These are phyloP conservation scores for Cyclostephanos tholiformis DNA, from an alignment of 108 stramenopile genomes.

Conservation along the genomic window DNA sequence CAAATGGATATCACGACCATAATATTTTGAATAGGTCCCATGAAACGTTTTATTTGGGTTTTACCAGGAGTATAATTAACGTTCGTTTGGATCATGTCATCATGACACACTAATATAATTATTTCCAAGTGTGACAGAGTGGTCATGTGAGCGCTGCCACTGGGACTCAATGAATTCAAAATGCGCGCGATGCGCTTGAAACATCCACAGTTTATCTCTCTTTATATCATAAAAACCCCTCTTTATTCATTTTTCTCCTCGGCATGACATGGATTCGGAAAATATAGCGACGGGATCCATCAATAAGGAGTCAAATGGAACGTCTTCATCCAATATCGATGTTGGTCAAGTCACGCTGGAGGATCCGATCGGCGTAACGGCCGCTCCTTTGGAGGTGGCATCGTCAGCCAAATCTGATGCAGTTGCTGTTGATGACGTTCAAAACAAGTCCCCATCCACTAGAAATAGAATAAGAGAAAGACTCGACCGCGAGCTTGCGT, in stretches of 20 bases:
- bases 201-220: background rate
- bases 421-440: background rate
- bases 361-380: background rate
- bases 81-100: background rate
- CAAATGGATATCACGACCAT: background rate
- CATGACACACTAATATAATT: too few species aligned
- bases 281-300: too few species aligned
- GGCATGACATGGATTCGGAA: too few species aligned
- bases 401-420: background rate
- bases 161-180: background rate
- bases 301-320: too few species aligned
- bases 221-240: too few species aligned
- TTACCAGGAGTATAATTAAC: background rate
- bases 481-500: constrained; percentile 40
- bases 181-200: background rate
- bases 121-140: too few species aligned
- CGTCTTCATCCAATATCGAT: too few species aligned
- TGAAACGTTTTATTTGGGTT: background rate
- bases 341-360: too few species aligned
- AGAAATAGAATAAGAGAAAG: constrained; percentile 18
- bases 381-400: background rate
- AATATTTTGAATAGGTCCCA: background rate
- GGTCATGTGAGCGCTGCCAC: too few species aligned
- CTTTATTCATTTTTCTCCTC: too few species aligned
- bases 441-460: background rate